A percentile compares a stretch with the other conserved stretches of the same genome.
Evolutionary conservation across 176 grass and related monocot species (phyloP).

Genomic region (Melocanna baccifera): DNA sequence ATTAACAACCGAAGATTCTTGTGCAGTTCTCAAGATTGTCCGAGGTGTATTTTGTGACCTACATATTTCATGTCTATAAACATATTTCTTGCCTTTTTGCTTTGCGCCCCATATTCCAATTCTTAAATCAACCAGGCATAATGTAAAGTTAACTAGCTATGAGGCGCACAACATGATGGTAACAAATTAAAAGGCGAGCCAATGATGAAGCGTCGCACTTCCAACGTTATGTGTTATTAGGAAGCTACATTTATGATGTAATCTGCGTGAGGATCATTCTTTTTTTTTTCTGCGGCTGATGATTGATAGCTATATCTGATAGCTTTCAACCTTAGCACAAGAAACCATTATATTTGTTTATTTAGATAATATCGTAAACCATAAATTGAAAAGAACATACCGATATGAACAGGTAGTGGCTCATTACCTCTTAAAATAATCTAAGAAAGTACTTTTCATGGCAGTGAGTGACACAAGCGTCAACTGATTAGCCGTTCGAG

Average conservation of each 20-base stretch:
- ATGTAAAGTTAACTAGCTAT: slow-evolving; percentile 9
- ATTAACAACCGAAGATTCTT: slow-evolving; percentile 10
- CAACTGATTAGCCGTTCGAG: slow-evolving; percentile 26
- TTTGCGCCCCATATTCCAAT: neutral
- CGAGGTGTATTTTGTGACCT: neutral
- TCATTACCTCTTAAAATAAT: slow-evolving; percentile 4
- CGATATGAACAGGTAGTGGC: neutral
- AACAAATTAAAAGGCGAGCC: slow-evolving; percentile 13
- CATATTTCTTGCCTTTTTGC: neutral
- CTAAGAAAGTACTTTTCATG: slow-evolving; percentile 4
- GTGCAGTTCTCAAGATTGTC: neutral
- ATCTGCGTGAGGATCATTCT: neutral
- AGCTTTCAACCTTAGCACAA: no score
- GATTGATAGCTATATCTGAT: fast-evolving
- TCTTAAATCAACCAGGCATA: slow-evolving; percentile 7
- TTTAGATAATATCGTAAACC: no score
- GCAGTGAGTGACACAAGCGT: slow-evolving; percentile 12
- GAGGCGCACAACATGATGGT: slow-evolving; percentile 7
- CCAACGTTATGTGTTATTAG: neutral
- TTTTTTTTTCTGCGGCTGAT: no score
- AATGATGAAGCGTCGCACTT: slow-evolving; percentile 27
- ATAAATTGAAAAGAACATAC: no score
- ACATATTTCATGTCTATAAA: neutral
- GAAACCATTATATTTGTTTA: no score
- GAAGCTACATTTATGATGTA: neutral